A percentile compares a stretch with the other conserved stretches of the same genome.
These are phyloP conservation scores for Populus pruinosa DNA, from an alignment of 345 rosid species.

Conservation along the genomic window DNA sequence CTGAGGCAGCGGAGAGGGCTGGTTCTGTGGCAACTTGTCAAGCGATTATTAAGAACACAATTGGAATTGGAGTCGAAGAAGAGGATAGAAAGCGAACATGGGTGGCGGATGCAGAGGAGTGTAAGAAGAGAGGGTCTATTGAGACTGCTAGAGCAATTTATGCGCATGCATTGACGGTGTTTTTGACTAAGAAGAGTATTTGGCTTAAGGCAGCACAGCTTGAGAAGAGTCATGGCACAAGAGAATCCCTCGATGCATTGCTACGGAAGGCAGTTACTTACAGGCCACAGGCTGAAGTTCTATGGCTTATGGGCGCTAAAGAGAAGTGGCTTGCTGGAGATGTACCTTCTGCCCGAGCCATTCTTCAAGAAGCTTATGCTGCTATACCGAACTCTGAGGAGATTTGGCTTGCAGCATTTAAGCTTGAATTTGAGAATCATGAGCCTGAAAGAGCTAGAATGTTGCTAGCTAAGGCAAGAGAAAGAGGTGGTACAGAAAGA, in stretches of 20 bases:
- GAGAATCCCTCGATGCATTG: slow-evolving; percentile 85
- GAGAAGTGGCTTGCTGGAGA: slow-evolving; percentile 99
- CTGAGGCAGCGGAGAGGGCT: slow-evolving; percentile 83
- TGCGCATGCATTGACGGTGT: slow-evolving; percentile 75
- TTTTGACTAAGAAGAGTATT: slow-evolving; percentile 90
- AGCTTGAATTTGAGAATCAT: slow-evolving; percentile 95
- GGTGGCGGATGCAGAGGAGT: slow-evolving; percentile 99
- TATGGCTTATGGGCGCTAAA: slow-evolving; percentile 98
- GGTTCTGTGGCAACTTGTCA: slow-evolving; percentile 84
- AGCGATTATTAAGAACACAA: slow-evolving; percentile 66
- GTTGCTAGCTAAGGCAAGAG: slow-evolving; percentile 89
- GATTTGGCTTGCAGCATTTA: slow-evolving; percentile 94
- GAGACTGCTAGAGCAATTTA: slow-evolving; percentile 94
- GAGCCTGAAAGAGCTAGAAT: slow-evolving; percentile 96
- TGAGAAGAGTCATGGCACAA: slow-evolving; percentile 90
- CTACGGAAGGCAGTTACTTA: slow-evolving; percentile 81
- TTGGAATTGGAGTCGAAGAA: slow-evolving; percentile 89
- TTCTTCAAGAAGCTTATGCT: slow-evolving; percentile 90
- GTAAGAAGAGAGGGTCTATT: slow-evolving; percentile 82
- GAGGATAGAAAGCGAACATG: slow-evolving; percentile 97
- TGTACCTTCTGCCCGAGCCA: slow-evolving; percentile 87
- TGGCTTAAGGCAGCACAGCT: slow-evolving; percentile 96
- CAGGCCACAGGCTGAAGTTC: slow-evolving; percentile 88
- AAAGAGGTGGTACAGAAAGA: slow-evolving; percentile 93
- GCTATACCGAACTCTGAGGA: slow-evolving; percentile 92